Evolutionary conservation across 306 rosid genomes (phyloP).

Genomic region (Lathyrus oleraceus): DNA sequence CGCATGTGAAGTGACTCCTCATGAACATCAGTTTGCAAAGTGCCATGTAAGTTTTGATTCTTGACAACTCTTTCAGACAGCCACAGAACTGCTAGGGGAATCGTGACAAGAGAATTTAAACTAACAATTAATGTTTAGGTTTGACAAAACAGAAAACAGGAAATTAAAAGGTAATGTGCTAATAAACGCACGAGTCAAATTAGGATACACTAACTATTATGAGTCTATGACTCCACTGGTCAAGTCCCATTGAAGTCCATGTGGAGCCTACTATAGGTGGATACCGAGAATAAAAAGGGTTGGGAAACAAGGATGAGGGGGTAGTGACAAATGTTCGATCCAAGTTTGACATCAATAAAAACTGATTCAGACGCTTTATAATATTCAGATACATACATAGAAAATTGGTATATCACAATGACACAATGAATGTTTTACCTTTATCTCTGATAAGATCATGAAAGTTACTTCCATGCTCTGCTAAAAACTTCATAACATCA

Average conservation of each 20-base stretch:
- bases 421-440: conserved; percentile 50
- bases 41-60: conserved; percentile 36
- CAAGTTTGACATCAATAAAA: conserved; percentile 15
- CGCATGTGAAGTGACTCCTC: conserved; percentile 33
- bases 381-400: conserved; percentile 6
- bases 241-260: conserved; percentile 12
- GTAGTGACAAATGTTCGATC: not conserved
- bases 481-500: conserved; percentile 70
- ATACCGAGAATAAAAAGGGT: conserved; percentile 2
- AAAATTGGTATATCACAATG: not conserved
- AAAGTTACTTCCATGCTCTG: conserved; percentile 67
- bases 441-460: conserved; percentile 59
- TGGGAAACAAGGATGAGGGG: conserved; percentile 2
- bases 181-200: conserved; percentile 16
- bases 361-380: conserved; percentile 6
- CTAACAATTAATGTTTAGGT: not conserved
- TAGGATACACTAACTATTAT: conserved; percentile 24
- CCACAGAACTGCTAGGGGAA: conserved; percentile 58
- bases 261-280: not conserved
- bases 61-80: conserved; percentile 35
- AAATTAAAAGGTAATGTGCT: conserved; percentile 14
- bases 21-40: conserved; percentile 41
- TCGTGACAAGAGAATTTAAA: conserved; percentile 33
- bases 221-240: conserved; percentile 18
- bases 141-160: conserved; percentile 23